These are phyloP conservation scores for Coemansia sp. DNA, from an alignment of 192 early-diverging fungal species.

Conservation along the genomic window DNA sequence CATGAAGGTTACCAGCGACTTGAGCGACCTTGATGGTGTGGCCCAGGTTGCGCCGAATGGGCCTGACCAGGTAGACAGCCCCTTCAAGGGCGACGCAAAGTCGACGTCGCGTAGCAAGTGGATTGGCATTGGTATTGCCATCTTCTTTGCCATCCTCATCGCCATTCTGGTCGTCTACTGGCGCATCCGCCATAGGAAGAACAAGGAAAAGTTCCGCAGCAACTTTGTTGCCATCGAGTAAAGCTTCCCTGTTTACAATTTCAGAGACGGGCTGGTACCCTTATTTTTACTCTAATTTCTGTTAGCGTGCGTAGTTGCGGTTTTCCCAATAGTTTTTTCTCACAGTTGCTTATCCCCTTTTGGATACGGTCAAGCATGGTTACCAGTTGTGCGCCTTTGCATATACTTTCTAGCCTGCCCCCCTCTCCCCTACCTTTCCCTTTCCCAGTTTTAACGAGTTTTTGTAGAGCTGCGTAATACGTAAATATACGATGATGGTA, in stretches of 20 bases:
- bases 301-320: conserved; percentile 5
- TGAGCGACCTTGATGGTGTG: conserved; percentile 35
- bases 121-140: conserved; percentile 45
- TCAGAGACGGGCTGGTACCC: not conserved
- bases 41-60: conserved; percentile 36
- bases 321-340: not conserved
- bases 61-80: conserved; percentile 46
- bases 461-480: conserved; percentile 2
- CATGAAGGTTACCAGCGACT: conserved; percentile 31
- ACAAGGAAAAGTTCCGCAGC: conserved; percentile 29
- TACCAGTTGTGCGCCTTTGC: not conserved
- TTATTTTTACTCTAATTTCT: not conserved
- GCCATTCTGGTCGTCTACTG: conserved; percentile 30
- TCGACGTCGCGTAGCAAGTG: conserved; percentile 49
- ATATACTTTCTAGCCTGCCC: not conserved
- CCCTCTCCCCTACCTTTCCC: not conserved
- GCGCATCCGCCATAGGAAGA: conserved; percentile 21
- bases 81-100: conserved; percentile 27
- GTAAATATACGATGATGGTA: not conserved
- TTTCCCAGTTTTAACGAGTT: not conserved
- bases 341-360: not conserved
- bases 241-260: not conserved
- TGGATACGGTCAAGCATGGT: not conserved
- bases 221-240: conserved; percentile 35
- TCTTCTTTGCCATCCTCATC: conserved; percentile 28